Evolutionary conservation across 163 green algal species (phyloP), one percentile per base, ranked within the genome.

Genomic region (Coccomyxa subellipsoidea): DNA sequence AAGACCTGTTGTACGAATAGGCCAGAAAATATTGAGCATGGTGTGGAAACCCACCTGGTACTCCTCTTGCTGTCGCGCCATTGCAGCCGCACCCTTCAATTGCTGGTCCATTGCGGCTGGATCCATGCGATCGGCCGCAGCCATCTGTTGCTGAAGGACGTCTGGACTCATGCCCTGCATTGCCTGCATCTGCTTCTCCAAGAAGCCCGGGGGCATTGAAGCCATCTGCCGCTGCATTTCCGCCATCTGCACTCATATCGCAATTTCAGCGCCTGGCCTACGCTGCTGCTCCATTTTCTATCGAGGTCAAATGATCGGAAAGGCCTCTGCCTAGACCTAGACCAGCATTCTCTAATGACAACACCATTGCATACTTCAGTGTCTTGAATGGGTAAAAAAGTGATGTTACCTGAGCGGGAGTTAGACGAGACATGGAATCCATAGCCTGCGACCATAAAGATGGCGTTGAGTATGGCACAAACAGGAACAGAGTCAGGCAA

Each of bases 381-480:
- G n/a, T n/a, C n/a, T n/a, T n/a, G n/a, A n/a, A n/a, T n/a, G n/a
- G n/a, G n/a, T n/a, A 6, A 73, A 59, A 8, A 7, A 21, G 3
- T 35, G 4, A 35, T 1, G 32, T 34, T 73, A 35, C 66, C 66
- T 73, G 66, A 73, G 66, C 1, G 2, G 70, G 70, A 40, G 70
- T 77, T 32, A 77, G 39, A 18, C 25, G 3, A 7, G 32, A 47
- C 6, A 40, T 40, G 27, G 31, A 27, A 9, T 77, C 70, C 70
- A 77, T 77, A 31, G 70, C 70, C 70, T 77, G 70, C 32, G 29
- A 73, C n/a, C n/a, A n/a, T n/a, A n/a, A n/a, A n/a, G n/a, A n/a
- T n/a, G n/a, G n/a, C n/a, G n/a, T n/a, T n/a, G n/a, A n/a, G n/a
- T n/a, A n/a, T n/a, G n/a, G n/a, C 21, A 34, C 66, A 73, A 35